Conservation (phyloP, 257 asterid species). For the Solanum virginianum region DNA sequence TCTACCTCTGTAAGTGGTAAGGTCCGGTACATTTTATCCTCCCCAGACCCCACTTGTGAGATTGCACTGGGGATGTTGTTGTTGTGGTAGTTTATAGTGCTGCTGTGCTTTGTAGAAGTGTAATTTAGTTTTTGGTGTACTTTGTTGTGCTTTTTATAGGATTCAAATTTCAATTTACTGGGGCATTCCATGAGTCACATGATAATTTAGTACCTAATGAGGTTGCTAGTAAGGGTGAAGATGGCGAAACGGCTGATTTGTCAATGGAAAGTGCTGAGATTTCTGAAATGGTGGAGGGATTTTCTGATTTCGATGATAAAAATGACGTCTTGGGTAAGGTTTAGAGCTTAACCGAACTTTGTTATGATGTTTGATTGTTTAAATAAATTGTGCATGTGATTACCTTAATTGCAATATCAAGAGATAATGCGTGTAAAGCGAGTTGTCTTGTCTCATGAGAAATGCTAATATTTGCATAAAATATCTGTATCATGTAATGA, state of each 20-base stretch:
- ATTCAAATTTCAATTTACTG: constrained; percentile 18
- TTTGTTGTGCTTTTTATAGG: constrained; percentile 26
- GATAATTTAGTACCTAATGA: constrained; percentile 15
- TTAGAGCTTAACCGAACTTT: background rate
- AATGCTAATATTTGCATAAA: background rate
- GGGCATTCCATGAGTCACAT: constrained; percentile 17
- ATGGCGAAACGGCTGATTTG: constrained; percentile 19
- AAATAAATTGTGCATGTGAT: background rate
- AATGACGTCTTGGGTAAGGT: constrained; percentile 28
- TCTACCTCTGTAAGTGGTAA: no score
- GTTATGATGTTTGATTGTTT: background rate
- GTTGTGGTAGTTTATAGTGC: background rate
- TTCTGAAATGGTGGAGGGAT: constrained; percentile 16
- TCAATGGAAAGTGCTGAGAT: constrained; percentile 14
- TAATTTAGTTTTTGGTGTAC: background rate
- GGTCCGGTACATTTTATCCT: no score
- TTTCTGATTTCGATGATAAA: constrained; percentile 13
- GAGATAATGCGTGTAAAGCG: background rate
- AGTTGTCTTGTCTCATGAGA: background rate
- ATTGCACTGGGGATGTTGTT: background rate
- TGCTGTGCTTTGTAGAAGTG: background rate
- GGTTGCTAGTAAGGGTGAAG: constrained; percentile 11
- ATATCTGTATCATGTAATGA: background rate
- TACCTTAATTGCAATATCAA: background rate
- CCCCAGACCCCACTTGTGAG: no score